Evolutionary conservation across 768 basidiomycete genomes (phyloP).

Genomic region (Leccinum aurantiacum): DNA sequence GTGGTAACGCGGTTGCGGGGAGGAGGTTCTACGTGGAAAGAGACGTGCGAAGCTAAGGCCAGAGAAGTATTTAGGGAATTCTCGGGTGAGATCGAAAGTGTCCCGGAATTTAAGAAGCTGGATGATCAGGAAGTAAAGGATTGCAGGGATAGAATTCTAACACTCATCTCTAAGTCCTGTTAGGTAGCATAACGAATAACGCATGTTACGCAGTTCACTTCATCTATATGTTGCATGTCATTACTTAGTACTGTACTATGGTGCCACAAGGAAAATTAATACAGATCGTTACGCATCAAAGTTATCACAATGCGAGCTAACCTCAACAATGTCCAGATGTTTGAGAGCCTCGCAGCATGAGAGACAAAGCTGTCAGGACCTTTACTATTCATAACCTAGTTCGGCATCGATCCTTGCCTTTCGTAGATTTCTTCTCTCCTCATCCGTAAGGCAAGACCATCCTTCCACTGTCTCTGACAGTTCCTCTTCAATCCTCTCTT

Average conservation of each 20-base stretch:
- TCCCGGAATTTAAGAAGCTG: constrained; percentile 16
- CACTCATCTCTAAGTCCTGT: constrained; percentile 13
- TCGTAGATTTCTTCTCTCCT: constrained; percentile 52
- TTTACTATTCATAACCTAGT: constrained; percentile 50
- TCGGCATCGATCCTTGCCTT: constrained; percentile 64
- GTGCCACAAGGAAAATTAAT: neutral
- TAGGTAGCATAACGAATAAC: neutral
- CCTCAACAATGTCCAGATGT: neutral
- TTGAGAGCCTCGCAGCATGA: neutral
- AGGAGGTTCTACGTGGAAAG: constrained; percentile 15
- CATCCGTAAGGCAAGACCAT: constrained; percentile 43
- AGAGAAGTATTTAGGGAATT: constrained; percentile 6
- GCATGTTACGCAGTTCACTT: neutral
- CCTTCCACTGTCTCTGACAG: constrained; percentile 72
- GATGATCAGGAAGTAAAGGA: constrained; percentile 14
- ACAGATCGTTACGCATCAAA: neutral
- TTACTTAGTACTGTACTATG: neutral
- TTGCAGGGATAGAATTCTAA: constrained; percentile 23
- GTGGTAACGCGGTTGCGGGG: constrained; percentile 19
- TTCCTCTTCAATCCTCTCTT: constrained; percentile 82
- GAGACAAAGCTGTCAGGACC: neutral
- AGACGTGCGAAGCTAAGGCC: constrained; percentile 13
- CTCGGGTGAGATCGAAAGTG: constrained; percentile 22
- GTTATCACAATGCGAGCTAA: constrained; percentile 1
- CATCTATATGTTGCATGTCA: constrained; percentile 3